Evolutionary conservation across 2,329 filamentous ascomycete species (phyloP).

Genomic region (Aspergillus proliferans): DNA sequence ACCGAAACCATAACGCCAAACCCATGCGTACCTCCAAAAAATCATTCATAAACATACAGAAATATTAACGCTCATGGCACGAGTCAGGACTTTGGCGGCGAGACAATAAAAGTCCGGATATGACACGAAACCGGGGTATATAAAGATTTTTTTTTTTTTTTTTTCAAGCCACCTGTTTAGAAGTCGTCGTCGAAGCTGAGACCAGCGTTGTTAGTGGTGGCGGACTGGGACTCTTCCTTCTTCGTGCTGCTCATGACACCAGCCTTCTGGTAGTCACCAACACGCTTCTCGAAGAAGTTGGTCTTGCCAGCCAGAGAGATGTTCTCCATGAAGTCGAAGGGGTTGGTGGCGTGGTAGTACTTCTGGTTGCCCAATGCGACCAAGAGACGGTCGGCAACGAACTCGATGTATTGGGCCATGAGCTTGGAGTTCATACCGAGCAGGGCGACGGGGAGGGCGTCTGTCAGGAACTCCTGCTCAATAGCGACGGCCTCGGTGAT

Average conservation of each 20-base stretch:
- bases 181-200: conserved; percentile 97
- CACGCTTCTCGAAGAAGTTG: conserved; percentile 99
- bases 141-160: background rate
- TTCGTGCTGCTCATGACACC: conserved; percentile 94
- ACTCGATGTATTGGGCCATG: conserved; percentile 99
- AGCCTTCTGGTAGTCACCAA: conserved; percentile 98
- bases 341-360: conserved; percentile 86
- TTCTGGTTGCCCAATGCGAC: conserved; percentile 91
- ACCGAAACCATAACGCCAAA: conserved; percentile 22
- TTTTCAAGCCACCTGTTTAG: conserved; percentile 45
- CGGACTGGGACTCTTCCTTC: conserved; percentile 51
- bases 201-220: conserved; percentile 52
- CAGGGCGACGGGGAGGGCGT: conserved; percentile 84
- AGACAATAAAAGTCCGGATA: background rate
- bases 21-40: conserved; percentile 29
- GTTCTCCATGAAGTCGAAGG: conserved; percentile 99
- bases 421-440: conserved; percentile 96
- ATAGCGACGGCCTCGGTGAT: conserved; percentile 91
- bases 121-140: conserved; percentile 15
- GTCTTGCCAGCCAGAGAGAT: conserved; percentile 98
- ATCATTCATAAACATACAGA: conserved; percentile 24
- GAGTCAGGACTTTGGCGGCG: conserved; percentile 6
- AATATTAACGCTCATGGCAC: conserved; percentile 20
- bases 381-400: conserved; percentile 91
- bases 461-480: conserved; percentile 96